These are phyloP conservation scores for Eucalyptus erythrocorys DNA, from an alignment of 345 rosid genomes.

Conservation along the genomic window DNA sequence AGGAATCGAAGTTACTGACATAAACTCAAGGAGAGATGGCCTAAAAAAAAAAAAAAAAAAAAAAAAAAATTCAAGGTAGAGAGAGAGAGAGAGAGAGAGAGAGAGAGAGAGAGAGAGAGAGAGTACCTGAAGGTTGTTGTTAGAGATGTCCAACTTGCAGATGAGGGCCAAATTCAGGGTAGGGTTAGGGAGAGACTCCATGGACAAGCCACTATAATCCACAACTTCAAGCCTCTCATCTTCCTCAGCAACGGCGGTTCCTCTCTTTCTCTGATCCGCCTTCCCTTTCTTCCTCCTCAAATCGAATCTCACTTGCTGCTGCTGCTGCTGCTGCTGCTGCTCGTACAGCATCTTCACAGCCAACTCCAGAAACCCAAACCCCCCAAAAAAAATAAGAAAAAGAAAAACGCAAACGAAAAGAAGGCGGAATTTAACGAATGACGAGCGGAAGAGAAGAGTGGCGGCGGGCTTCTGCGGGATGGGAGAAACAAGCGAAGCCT, in stretches of 20 bases:
- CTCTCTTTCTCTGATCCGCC: background rate
- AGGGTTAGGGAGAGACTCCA: constrained; percentile 46
- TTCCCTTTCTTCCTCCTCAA: background rate
- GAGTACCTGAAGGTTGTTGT: constrained; percentile 72
- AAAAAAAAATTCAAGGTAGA: background rate
- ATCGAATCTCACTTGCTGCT: background rate
- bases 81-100: background rate
- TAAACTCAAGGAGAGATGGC: background rate
- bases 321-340: constrained; percentile 17
- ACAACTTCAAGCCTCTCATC: constrained; percentile 33
- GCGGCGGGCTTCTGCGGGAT: background rate
- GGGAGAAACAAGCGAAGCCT: background rate
- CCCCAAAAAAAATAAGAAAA: background rate
- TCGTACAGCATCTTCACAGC: constrained; percentile 16
- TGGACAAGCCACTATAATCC: constrained; percentile 57
- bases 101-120: background rate
- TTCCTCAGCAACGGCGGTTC: background rate
- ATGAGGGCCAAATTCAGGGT: constrained; percentile 42
- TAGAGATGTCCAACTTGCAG: constrained; percentile 69
- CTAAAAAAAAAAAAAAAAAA: background rate
- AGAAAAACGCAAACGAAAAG: background rate
- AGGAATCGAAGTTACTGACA: background rate
- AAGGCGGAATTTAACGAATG: background rate
- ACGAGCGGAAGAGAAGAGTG: background rate
- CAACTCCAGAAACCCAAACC: background rate